These are phyloP conservation scores for Cryptococcus jaspeensis DNA, from an alignment of 1,284 basidiomycete species.

Conservation along the genomic window DNA sequence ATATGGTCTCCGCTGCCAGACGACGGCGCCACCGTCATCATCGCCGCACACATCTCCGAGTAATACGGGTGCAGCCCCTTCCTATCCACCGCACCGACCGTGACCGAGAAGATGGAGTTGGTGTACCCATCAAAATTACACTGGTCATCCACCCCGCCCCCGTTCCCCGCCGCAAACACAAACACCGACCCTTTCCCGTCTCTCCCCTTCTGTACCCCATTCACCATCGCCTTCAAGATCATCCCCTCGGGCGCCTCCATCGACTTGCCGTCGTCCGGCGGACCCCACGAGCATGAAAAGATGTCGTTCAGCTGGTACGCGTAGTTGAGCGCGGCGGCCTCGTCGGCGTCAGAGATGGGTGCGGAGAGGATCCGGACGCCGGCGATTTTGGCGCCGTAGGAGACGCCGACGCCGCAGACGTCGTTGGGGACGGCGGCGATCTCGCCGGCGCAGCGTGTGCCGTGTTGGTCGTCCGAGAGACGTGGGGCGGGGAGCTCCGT, in stretches of 20 bases:
- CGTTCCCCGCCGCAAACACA: conserved; percentile 98
- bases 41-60: conserved; percentile 94
- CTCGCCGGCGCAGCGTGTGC: conserved; percentile 96
- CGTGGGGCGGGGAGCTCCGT: conserved; percentile 80
- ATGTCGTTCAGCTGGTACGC: conserved; percentile 90
- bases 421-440: conserved; percentile 96
- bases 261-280: conserved; percentile 87
- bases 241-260: conserved; percentile 95
- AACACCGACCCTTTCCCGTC: conserved; percentile 88
- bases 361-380: conserved; percentile 95
- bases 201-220: conserved; percentile 90
- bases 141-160: conserved; percentile 86
- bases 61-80: conserved; percentile 94
- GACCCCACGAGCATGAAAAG: conserved; percentile 97
- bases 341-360: conserved; percentile 96
- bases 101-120: conserved; percentile 95
- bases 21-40: conserved; percentile 93
- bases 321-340: conserved; percentile 91
- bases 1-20: conserved; percentile 94
- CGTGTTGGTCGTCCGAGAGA: conserved; percentile 90
- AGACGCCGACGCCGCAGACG: conserved; percentile 92
- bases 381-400: conserved; percentile 86
- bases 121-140: conserved; percentile 99
- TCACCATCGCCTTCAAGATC: conserved; percentile 91
- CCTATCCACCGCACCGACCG: conserved; percentile 89